Percentiles rank a stretch among this genome's conserved stretches.
phyloP scores from a whole-genome alignment of 2,329 filamentous ascomycete species.

The Annulohypoxylon truncatum region DNA sequence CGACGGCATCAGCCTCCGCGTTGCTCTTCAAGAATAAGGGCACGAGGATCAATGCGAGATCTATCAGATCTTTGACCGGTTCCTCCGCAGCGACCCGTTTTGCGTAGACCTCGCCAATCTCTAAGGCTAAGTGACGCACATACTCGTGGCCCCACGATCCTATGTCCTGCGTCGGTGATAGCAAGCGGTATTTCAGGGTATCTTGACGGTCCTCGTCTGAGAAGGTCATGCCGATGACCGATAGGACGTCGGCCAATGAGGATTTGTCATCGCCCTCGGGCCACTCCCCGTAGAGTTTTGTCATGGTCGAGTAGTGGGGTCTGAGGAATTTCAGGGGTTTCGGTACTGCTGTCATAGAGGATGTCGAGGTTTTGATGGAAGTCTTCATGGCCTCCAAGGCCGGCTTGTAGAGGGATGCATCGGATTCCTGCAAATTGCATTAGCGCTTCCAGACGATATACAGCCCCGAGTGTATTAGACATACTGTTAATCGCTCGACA shows the following conservation, averaged over 20 bases:
- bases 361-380: constrained; percentile 98
- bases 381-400: constrained; percentile 96
- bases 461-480: constrained; percentile 38
- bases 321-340: constrained; percentile 98
- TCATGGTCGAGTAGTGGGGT: constrained; percentile 93
- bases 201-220: constrained; percentile 96
- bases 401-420: constrained; percentile 88
- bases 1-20: constrained; percentile 96
- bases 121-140: constrained; percentile 91
- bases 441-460: constrained; percentile 17
- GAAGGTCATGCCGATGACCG: constrained; percentile 98
- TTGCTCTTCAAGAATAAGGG: constrained; percentile 98
- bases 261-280: constrained; percentile 85
- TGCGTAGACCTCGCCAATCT: constrained; percentile 94
- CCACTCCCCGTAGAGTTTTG: constrained; percentile 91
- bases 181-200: constrained; percentile 92
- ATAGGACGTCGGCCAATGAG: constrained; percentile 91
- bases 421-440: constrained; percentile 73
- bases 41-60: constrained; percentile 85
- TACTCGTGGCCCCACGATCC: constrained; percentile 99
- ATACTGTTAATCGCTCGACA: constrained; percentile 90
- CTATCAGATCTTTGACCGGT: constrained; percentile 82
- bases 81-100: constrained; percentile 89
- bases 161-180: constrained; percentile 91
- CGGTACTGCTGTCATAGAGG: constrained; percentile 98